Base-by-base conservation (phyloP, 192 early-diverging fungal species). In the Mortierella claussenii region DNA sequence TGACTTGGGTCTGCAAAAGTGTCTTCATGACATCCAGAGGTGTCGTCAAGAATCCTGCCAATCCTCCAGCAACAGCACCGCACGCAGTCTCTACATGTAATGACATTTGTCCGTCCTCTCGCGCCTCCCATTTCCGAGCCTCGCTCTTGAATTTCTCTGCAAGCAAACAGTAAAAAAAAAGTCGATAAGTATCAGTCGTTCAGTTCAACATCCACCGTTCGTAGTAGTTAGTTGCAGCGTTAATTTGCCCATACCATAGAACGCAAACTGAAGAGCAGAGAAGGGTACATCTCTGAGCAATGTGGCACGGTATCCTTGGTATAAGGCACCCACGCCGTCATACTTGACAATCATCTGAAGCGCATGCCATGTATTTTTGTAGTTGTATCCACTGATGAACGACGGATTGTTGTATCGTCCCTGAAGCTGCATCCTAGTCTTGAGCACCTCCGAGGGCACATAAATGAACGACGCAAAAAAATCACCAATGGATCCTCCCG, bases 381-480 rank as follows among this genome's bases (percentile, higher is more conserved):
- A 92, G 56, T 86, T 86, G 69, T 94, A 92, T 80, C 80, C 85
- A 60, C 79, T 91, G 74, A 80, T 88, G 84, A 80, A 84, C 44
- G 78, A 81, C 26, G 89, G 88, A 64, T 91, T 91, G 60, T 90
- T 91, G 60, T 88, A 89, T 31, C 86, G 74, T 17, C 91, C 91
- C 62, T 94, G 93, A 20, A 94, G 80, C 58, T 94, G 93, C 70
- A 94, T 83, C 27, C 93, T 83, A 2, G 90, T 92, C 71, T 94
- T 94, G 48, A 92, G 67, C 11, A 87, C 86, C 53, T 87, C 86
- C 11, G 86, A 87, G 15, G 86, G 86, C 1, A 87, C 86, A 65
- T 87, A 87, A 18, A 87, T 79, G 56, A 83, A 55, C n/a, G 84
- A 85, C 34, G 84, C 86, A 27, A 83, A 64, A 21, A 87, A 63